Evolutionary conservation across 345 rosid genomes (phyloP), one percentile per base, ranked within the genome.

Genomic region (Dipteronia sinensis): DNA sequence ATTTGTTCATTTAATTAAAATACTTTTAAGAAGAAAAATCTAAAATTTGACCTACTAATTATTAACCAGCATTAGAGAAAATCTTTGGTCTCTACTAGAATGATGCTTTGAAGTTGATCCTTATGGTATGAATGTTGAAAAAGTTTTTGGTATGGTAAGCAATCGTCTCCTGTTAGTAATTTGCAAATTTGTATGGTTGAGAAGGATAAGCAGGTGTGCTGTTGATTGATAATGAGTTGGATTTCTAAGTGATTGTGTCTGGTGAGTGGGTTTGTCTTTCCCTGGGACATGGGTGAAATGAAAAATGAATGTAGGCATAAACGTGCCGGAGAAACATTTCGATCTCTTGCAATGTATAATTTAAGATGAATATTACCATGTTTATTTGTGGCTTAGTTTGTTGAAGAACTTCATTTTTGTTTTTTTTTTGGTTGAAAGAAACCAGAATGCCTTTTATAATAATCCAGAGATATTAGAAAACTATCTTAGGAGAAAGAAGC

Each of bases 211-310:
- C 7, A 9, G 42, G 9, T 23, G 38, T 49, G 13, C 10, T 69
- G 61, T 49, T 51, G 61, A 17, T 69, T 69, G 70, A 40, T 19
- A 38, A 38, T 67, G 70, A 67, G 70, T 38, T 67, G 38, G 31
- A 47, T 13, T n/a, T 58, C 49, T 42, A 6, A n/a, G 27, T 38
- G 19, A 56, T 58, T 22, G 22, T 72, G 49, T 56, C 19, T 34
- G 75, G 47, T 72, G 65, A n/a, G 11, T 10, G 56, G 49, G 66
- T 51, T 25, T 15, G 6, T 17, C 63, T 29, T 67, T 67, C 13
- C 3, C 8, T 16, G 19, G 42, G 27, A 59, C 27, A 59, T 19
- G 27, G 64, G 25, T 58, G 6, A 46, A 42, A 23, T 23, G 61
- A n/a, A 1, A 25, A 29, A 71, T 10, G 38, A 31, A 25, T 34